A percentile compares a stretch with the other conserved stretches of the same genome.
Conservation (phyloP, 164 flowering plant genomes). For the Chloranthus sessilifolius region DNA sequence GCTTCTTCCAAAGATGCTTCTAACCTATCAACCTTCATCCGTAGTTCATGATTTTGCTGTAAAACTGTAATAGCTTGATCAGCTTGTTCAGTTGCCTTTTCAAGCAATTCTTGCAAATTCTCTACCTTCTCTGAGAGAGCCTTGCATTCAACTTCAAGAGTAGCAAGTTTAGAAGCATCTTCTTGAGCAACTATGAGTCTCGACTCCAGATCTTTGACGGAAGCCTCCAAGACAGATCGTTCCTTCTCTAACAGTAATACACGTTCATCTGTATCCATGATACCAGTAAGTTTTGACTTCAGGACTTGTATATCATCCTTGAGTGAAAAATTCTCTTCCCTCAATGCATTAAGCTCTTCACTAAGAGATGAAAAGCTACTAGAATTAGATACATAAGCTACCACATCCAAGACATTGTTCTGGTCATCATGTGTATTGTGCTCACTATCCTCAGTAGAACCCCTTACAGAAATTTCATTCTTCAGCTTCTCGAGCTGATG, state of each 20-base stretch:
- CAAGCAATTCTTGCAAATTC: conserved; percentile 57
- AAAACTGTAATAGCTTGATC: conserved; percentile 67
- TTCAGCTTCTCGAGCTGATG: conserved; percentile 65
- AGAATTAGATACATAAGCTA: conserved; percentile 10
- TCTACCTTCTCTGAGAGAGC: conserved; percentile 63
- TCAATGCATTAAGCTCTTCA: conserved; percentile 57
- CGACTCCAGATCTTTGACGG: conserved; percentile 58
- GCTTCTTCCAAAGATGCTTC: conserved; percentile 81
- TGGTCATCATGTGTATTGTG: conserved; percentile 15
- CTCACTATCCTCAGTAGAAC: conserved; percentile 20
- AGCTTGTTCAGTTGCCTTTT: conserved; percentile 76
- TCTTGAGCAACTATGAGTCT: conserved; percentile 59
- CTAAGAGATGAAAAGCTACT: conserved; percentile 30
- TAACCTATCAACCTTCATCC: conserved; percentile 71
- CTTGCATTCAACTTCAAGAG: conserved; percentile 56
- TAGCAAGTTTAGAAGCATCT: conserved; percentile 58
- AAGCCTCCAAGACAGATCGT: conserved; percentile 41
- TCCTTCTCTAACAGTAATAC: conserved; percentile 59
- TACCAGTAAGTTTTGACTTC: conserved; percentile 35
- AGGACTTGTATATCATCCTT: conserved; percentile 59
- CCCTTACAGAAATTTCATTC: conserved; percentile 41
- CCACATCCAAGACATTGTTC: conserved; percentile 12
- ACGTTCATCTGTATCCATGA: conserved; percentile 59
- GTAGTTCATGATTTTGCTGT: conserved; percentile 79
- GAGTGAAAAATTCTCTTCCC: conserved; percentile 53